phyloP scores from a whole-genome alignment of 208 protist species.

The Leptomonas pyrrhocoris region DNA sequence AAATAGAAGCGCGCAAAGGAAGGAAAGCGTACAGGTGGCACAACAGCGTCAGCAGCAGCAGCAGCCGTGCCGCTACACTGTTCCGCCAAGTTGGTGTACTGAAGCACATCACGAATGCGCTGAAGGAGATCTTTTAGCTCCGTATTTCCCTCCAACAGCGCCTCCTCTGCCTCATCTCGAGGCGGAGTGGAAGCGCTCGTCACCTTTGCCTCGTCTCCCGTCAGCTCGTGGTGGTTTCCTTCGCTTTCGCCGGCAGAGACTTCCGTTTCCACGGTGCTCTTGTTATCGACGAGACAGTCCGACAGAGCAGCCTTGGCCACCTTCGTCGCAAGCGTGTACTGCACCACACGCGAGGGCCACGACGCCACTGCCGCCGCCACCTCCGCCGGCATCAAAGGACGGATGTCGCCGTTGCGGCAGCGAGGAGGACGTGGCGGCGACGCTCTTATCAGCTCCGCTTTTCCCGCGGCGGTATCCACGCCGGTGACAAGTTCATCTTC shows the following conservation, averaged over 20 bases:
- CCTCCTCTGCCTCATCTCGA: too few species aligned
- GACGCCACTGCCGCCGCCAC: constrained; percentile 21
- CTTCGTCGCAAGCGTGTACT: constrained; percentile 20
- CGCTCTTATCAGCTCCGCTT: background rate
- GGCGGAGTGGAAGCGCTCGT: too few species aligned
- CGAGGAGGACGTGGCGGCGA: background rate
- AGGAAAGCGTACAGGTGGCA: constrained; percentile 5
- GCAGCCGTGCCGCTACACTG: background rate
- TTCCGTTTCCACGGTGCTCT: background rate
- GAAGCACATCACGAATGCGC: constrained; percentile 15
- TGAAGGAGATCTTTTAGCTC: constrained; percentile 6
- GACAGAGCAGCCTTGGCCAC: constrained; percentile 9
- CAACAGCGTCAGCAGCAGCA: background rate
- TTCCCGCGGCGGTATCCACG: background rate
- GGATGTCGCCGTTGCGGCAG: constrained; percentile 8
- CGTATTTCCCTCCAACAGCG: background rate
- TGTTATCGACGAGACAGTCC: background rate
- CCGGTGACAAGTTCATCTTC: background rate
- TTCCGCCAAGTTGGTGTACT: constrained; percentile 11
- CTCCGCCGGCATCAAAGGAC: constrained; percentile 9
- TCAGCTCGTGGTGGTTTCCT: background rate
- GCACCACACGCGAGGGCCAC: constrained; percentile 34
- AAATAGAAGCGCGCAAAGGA: constrained; percentile 38
- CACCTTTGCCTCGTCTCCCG: background rate
- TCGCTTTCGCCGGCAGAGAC: too few species aligned